Evolutionary conservation across 495 filamentous ascomycete species (phyloP).

Genomic region (Aspergillus ostianus): DNA sequence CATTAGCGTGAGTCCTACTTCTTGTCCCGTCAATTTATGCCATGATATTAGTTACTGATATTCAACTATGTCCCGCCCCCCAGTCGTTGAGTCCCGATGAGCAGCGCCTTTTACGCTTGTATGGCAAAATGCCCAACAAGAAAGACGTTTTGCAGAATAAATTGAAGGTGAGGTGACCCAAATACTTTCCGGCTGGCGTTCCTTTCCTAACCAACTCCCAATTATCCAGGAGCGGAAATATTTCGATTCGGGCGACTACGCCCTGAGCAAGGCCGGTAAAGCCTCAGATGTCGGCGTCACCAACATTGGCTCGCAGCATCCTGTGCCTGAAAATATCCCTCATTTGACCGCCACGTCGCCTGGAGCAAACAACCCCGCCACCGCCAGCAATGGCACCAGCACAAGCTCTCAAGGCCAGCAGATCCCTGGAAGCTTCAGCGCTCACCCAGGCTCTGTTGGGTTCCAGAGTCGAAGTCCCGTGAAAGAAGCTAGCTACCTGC

Average conservation of each 20-base stretch:
- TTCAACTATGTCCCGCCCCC: constrained; percentile 15
- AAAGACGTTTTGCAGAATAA: constrained; percentile 97
- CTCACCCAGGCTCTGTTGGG: constrained; percentile 46
- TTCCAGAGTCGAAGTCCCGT: constrained; percentile 72
- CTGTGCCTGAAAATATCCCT: constrained; percentile 92
- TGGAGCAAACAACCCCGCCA: constrained; percentile 42
- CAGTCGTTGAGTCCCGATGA: constrained; percentile 89
- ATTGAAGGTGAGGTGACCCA: constrained; percentile 59
- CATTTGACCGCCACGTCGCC: constrained; percentile 80
- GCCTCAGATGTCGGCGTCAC: constrained; percentile 91
- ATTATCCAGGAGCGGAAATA: constrained; percentile 87
- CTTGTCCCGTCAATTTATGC: constrained; percentile 4
- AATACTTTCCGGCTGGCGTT: constrained; percentile 2
- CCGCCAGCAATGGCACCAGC: constrained; percentile 39
- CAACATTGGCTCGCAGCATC: constrained; percentile 89
- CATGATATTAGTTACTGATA: constrained; percentile 8
- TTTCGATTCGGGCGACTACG: constrained; percentile 97
- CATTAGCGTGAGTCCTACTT: constrained; percentile 67
- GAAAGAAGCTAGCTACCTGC: constrained; percentile 82
- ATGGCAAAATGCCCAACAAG: constrained; percentile 94
- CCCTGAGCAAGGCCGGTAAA: constrained; percentile 97
- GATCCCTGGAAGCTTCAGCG: constrained; percentile 46
- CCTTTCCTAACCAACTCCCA: constrained; percentile 3
- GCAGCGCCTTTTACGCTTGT: constrained; percentile 91
- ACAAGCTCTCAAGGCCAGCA: constrained; percentile 43